Base-by-base conservation (phyloP, 2,329 filamentous ascomycete genomes). In the Colletotrichum abscissum region DNA sequence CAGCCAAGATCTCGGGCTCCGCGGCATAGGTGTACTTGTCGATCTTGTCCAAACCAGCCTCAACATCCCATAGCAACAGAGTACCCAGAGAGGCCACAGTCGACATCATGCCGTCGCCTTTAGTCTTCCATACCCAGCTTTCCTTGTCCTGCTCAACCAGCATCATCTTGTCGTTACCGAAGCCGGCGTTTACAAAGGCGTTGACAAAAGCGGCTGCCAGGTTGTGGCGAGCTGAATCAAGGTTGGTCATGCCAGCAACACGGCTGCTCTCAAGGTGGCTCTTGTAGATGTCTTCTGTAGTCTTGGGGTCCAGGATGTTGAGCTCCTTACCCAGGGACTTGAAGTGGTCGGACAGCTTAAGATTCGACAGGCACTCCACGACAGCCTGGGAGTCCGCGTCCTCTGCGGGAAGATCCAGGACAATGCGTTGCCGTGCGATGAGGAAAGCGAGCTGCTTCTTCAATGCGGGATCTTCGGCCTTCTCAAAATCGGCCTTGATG, bases 101-200 rank as follows among this genome's bases (percentile, higher is more conserved):
- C 1, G 97, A 98, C 84, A 98, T 89, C 95, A 98, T 98, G 76
- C 97, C 97, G 79, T 98, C 95, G 55, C 97, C 95, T 85, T 99
- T 99, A 24, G 97, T 98, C 87, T 98, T 99, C 95, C 95, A 99
- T 5, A 99, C 94, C 96, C 97, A 99, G 75, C 93, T 94, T 78
- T 93, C 92, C 86, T 97, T 97, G 75, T 95, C 92, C 72, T 94
- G 92, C 24, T 97, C 93, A 55, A 95, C 92, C 71, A 98, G 87
- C 96, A 99, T 98, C 91, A 99, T 93, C 88, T 98, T 98, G 83
- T 99, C 97, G 71, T 95, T 94, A 56, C 95, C 94, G 78, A 95
- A 99, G 38, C 97, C 97, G 66, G 97, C 95, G 78, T 99, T 99
- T 75, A 97, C 95, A 79, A 99, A 98, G 0, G 94, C 94, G 80